Evolutionary conservation across 345 rosid genomes (phyloP), one percentile per base, ranked within the genome.

Genomic region (Schrenkiella parvula): DNA sequence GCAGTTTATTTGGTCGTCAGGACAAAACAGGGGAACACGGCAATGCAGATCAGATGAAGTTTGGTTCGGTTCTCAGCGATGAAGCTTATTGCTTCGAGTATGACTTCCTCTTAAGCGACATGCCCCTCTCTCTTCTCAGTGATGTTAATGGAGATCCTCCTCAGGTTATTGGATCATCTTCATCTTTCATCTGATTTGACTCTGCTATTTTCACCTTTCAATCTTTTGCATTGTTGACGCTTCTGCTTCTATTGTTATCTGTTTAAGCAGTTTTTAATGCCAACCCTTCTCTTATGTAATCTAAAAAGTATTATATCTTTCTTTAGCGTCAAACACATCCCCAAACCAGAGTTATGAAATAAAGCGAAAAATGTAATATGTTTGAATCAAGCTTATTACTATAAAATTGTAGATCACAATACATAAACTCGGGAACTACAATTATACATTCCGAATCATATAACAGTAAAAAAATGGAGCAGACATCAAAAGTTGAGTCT

Each of bases 351-450:
- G 70, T 22, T 31, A 32, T 10, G 35, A 15, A 28, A 8, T 15
- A 17, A 47, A 46, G 19, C 55, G 59, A 53, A 34, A 35, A 37
- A 35, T 67, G 56, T 68, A 60, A 60, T 44, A 75, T 44, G 70
- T 62, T 53, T 29, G 22, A 77, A 65, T 70, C 71, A 56, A 77
- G 67, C 47, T 77, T 71, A 64, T 64, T 64, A 71, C 72, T 71
- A 41, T 66, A 51, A 47, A 51, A 43, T 57, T 58, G 38, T 71
- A 58, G 57, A 54, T 6, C 69, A 56, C 59, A 42, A 50, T 57
- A 57, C 64, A 65, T 43, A 72, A 71, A 68, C 77, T 77, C 77
- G 29, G 43, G 68, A 74, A 71, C 77, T 77, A 64, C 54, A 71
- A 41, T 71, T 71, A 43, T 58, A 56, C 64, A 72, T 56, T 64